Conservation (phyloP, 306 rosid genomes). For the Acacia crassicarpa region DNA sequence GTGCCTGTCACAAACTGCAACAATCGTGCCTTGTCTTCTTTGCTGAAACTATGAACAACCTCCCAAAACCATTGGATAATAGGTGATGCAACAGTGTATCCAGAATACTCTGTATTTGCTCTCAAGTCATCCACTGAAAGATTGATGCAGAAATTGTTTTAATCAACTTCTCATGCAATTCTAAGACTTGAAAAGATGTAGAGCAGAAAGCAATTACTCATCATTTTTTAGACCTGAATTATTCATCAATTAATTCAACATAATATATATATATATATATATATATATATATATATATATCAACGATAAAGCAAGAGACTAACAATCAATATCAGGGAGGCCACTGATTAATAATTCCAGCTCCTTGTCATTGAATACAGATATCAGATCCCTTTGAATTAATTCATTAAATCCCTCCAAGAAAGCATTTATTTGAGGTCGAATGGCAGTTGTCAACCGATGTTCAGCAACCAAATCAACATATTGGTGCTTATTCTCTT, state of each 20-base stretch:
- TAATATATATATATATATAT: no score
- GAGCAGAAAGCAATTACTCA: neutral
- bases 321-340: constrained; percentile 95
- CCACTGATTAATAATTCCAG: constrained; percentile 92
- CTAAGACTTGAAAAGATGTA: neutral
- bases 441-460: constrained; percentile 90
- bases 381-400: constrained; percentile 68
- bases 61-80: constrained; percentile 99
- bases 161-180: constrained; percentile 7
- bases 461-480: constrained; percentile 93
- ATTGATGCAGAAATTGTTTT: constrained; percentile 28
- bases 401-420: constrained; percentile 83
- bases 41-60: constrained; percentile 84
- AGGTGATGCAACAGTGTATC: constrained; percentile 81
- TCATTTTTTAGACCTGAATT: neutral
- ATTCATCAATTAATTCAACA: neutral
- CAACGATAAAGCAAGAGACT: constrained; percentile 28
- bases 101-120: constrained; percentile 95
- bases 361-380: constrained; percentile 91
- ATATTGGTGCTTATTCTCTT: constrained; percentile 91
- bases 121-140: constrained; percentile 95
- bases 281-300: no score
- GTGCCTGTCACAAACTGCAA: constrained; percentile 99
- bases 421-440: constrained; percentile 94
- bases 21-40: constrained; percentile 97